Evolutionary conservation across 148 eudicot species (phyloP).

Genomic region (Polygonum aviculare): DNA sequence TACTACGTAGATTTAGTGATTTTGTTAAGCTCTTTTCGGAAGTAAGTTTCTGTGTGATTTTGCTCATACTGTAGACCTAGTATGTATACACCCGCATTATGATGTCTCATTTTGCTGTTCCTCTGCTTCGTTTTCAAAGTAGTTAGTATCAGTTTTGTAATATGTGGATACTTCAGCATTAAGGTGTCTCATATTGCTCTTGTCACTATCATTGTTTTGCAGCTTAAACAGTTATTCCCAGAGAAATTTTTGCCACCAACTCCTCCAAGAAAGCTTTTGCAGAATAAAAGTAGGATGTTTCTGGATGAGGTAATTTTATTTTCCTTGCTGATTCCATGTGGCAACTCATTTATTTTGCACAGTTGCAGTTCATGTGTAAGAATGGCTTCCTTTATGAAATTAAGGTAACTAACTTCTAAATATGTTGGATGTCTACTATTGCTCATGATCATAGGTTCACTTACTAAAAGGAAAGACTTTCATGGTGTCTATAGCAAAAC

Average conservation of each 20-base stretch:
- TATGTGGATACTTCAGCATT: background rate
- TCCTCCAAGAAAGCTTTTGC: constrained; percentile 76
- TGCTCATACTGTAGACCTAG: background rate
- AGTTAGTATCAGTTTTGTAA: background rate
- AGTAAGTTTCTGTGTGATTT: constrained; percentile 30
- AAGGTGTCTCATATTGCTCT: background rate
- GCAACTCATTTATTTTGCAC: background rate
- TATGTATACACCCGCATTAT: background rate
- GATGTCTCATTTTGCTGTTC: too few relatives aligned
- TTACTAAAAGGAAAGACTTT: background rate
- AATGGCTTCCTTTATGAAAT: background rate
- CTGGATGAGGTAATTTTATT: constrained; percentile 60
- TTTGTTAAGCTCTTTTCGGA: constrained; percentile 76
- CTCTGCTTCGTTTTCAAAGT: background rate
- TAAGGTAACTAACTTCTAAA: background rate
- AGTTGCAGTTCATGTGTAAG: background rate
- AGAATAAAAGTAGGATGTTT: constrained; percentile 50
- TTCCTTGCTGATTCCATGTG: background rate
- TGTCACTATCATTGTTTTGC: constrained; percentile 17
- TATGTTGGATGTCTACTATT: background rate
- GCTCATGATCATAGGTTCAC: background rate
- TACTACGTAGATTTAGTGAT: constrained; percentile 76
- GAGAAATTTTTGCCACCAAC: constrained; percentile 60
- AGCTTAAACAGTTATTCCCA: constrained; percentile 62
- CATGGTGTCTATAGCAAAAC: background rate